Percentiles rank a stretch among this genome's conserved stretches.
Conservation (phyloP, 192 early-diverging fungal species). For the Coemansia sp. region DNA sequence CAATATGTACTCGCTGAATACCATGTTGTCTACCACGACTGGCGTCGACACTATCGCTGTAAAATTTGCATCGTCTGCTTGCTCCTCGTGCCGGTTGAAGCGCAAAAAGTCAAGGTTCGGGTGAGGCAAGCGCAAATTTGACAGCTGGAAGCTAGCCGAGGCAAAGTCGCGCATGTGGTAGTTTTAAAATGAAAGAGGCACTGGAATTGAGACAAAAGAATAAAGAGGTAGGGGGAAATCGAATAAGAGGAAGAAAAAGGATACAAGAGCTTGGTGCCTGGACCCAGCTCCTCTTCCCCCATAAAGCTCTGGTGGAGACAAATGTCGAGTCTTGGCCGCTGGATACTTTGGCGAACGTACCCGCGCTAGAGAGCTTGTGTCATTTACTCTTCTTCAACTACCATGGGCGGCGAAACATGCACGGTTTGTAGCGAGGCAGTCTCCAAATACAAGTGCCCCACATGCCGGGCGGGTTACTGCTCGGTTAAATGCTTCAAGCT, state of each 20-base stretch:
- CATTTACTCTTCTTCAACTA: background rate
- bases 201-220: background rate
- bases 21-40: conserved; percentile 18
- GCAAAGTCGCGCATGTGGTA: conserved; percentile 18
- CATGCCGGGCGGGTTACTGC: conserved; percentile 43
- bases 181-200: background rate
- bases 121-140: conserved; percentile 28
- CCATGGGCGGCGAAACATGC: conserved; percentile 25
- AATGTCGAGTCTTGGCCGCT: background rate
- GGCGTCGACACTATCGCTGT: conserved; percentile 31
- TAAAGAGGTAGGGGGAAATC: background rate
- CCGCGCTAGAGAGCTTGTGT: background rate
- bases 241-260: background rate
- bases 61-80: conserved; percentile 27
- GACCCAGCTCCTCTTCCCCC: background rate
- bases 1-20: conserved; percentile 25
- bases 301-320: conserved; percentile 18
- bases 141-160: conserved; percentile 29
- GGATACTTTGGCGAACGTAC: background rate
- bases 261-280: background rate
- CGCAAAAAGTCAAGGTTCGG: conserved; percentile 34
- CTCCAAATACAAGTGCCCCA: conserved; percentile 55
- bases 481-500: conserved; percentile 46
- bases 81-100: conserved; percentile 26
- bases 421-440: conserved; percentile 36